phyloP scores from a whole-genome alignment of 1,139 yeast species.

The Zygosaccharomyces pseudobailii region DNA sequence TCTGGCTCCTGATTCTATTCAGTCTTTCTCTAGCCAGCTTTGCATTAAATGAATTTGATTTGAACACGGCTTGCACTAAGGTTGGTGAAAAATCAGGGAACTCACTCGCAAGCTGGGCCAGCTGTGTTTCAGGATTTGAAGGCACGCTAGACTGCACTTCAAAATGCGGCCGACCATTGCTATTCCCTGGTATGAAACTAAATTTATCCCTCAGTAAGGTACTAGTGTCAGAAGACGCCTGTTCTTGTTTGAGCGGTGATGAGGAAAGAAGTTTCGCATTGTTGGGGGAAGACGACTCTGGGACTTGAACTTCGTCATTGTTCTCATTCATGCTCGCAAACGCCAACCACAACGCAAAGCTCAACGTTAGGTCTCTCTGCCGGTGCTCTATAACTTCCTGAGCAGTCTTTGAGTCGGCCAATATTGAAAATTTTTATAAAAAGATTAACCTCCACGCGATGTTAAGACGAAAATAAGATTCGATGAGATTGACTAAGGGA shows the following conservation, averaged over 20 bases:
- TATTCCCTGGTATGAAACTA: constrained; percentile 23
- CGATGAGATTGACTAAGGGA: background rate
- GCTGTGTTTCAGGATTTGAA: constrained; percentile 13
- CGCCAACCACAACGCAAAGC: background rate
- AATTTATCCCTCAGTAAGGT: constrained; percentile 26
- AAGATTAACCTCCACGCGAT: background rate
- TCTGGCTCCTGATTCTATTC: constrained; percentile 29
- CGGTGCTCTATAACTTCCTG: background rate
- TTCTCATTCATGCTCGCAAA: constrained; percentile 2
- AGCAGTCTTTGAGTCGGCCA: background rate
- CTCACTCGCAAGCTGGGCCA: constrained; percentile 26
- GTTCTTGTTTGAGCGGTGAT: constrained; percentile 25
- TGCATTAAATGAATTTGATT: constrained; percentile 53
- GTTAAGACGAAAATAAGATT: background rate
- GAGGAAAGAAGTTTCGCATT: constrained; percentile 20
- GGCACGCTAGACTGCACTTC: constrained; percentile 1
- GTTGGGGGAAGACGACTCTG: constrained; percentile 42
- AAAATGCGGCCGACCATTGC: background rate
- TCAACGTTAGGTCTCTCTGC: background rate
- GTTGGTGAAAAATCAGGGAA: constrained; percentile 47
- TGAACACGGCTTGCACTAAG: constrained; percentile 57
- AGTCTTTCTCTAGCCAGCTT: constrained; percentile 52
- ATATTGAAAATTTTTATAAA: background rate
- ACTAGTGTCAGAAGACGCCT: constrained; percentile 4
- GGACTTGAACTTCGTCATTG: constrained; percentile 39